These are phyloP conservation scores for Podaxis sp. DNA, from an alignment of 768 basidiomycete genomes.

Conservation along the genomic window DNA sequence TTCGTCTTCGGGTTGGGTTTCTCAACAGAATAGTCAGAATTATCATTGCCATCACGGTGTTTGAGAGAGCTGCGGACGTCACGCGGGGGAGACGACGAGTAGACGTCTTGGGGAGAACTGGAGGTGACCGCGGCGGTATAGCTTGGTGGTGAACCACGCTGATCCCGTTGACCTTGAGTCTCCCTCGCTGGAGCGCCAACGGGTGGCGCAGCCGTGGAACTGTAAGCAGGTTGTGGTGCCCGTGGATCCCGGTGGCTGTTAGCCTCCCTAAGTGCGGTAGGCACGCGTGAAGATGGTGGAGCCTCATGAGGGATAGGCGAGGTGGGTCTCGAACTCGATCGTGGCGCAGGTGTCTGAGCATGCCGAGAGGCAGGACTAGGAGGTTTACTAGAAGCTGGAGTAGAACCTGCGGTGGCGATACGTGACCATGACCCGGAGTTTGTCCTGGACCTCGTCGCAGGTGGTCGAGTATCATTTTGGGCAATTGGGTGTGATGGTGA, in stretches of 20 bases:
- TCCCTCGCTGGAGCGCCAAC: not conserved
- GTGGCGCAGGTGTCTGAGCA: not conserved
- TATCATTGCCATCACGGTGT: not conserved
- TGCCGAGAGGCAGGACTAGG: conserved; percentile 6
- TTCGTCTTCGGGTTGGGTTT: not conserved
- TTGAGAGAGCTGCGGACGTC: not conserved
- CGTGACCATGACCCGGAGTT: conserved; percentile 11
- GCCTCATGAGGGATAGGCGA: not conserved
- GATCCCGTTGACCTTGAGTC: not conserved
- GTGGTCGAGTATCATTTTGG: not conserved
- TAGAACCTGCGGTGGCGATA: not conserved
- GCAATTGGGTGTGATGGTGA: not conserved
- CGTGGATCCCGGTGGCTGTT: not conserved
- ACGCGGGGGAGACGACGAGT: not conserved
- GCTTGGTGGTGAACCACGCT: not conserved
- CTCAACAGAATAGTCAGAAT: not conserved
- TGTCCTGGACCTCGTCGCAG: conserved; percentile 2
- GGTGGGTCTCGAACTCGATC: not conserved
- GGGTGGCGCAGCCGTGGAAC: not conserved
- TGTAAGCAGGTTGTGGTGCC: not conserved
- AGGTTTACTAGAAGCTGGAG: not conserved
- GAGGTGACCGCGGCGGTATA: not conserved
- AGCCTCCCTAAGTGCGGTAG: not conserved
- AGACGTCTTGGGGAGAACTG: not conserved
- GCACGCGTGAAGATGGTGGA: not conserved